These are phyloP conservation scores for Dovyalis caffra DNA, from an alignment of 345 rosid species.

Conservation along the genomic window DNA sequence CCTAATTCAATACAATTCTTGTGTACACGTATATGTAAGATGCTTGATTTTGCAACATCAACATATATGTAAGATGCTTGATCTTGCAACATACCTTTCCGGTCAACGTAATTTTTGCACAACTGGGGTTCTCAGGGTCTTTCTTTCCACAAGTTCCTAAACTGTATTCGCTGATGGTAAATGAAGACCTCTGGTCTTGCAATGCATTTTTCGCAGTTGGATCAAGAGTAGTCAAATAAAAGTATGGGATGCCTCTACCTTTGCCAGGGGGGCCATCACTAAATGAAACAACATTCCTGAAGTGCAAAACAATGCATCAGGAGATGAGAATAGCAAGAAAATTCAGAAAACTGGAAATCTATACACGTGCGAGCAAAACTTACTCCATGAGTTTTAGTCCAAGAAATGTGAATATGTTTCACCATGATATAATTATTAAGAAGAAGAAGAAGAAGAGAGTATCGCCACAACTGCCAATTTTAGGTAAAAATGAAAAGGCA, in stretches of 20 bases:
- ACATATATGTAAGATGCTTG: background rate
- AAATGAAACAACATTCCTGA: constrained; percentile 87
- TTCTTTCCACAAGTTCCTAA: constrained; percentile 82
- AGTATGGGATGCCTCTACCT: constrained; percentile 78
- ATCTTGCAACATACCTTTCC: constrained; percentile 54
- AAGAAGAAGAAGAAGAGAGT: too few relatives aligned
- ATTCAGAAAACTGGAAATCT: background rate
- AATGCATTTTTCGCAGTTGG: constrained; percentile 86
- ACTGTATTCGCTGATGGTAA: constrained; percentile 78
- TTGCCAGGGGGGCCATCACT: constrained; percentile 72
- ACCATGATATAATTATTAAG: too few relatives aligned
- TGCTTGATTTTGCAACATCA: too few relatives aligned
- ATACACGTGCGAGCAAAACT: background rate
- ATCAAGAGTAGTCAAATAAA: constrained; percentile 92
- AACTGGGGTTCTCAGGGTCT: constrained; percentile 87
- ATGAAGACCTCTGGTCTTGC: constrained; percentile 69
- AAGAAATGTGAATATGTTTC: too few relatives aligned
- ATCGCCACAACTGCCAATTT: too few relatives aligned
- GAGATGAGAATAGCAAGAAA: background rate
- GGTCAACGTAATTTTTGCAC: constrained; percentile 88
- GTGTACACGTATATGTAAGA: too few relatives aligned
- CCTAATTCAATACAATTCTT: background rate
- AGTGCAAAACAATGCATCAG: background rate
- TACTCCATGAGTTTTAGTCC: background rate
- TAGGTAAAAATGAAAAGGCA: too few relatives aligned